Percentiles rank a stretch among this genome's conserved stretches.
phyloP scores from a whole-genome alignment of 805 yeast species.

The Saccharomycopsis fermentans region DNA sequence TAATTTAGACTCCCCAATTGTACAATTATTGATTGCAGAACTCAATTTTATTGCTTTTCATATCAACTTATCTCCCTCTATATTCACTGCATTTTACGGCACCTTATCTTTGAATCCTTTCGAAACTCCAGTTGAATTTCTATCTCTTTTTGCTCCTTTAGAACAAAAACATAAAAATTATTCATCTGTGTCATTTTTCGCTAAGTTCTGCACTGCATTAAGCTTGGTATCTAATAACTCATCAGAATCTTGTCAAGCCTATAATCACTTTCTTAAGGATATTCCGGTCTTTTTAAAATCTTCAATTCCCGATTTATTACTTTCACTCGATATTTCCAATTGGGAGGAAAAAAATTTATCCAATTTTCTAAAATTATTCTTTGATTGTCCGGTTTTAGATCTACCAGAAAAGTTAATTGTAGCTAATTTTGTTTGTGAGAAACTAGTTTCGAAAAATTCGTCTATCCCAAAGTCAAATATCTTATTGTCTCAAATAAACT shows the following conservation, averaged over 20 bases:
- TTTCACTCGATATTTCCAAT: not conserved
- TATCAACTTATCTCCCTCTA: slow-evolving; percentile 16
- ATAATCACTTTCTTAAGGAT: slow-evolving; percentile 13
- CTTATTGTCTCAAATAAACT: slow-evolving; percentile 8
- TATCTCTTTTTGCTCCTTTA: slow-evolving; percentile 24
- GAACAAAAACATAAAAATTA: not conserved
- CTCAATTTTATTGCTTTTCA: slow-evolving; percentile 21
- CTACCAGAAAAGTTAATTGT: slow-evolving; percentile 9
- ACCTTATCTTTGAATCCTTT: slow-evolving; percentile 16
- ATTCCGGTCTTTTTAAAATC: not conserved
- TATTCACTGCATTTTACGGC: slow-evolving; percentile 23
- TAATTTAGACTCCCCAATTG: not conserved
- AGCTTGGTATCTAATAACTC: slow-evolving; percentile 3
- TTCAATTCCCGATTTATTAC: slow-evolving; percentile 3
- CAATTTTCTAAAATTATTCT: slow-evolving; percentile 5
- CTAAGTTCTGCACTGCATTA: slow-evolving; percentile 19
- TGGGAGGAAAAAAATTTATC: slow-evolving; percentile 10
- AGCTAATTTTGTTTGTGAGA: not conserved
- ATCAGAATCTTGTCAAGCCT: slow-evolving; percentile 1
- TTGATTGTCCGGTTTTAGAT: slow-evolving; percentile 2
- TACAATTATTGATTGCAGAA: slow-evolving; percentile 21
- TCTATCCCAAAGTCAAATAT: slow-evolving; percentile 12
- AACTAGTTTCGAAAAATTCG: slow-evolving; percentile 12
- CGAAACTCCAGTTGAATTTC: slow-evolving; percentile 9
- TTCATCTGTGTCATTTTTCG: slow-evolving; percentile 20